Evolutionary conservation across 2,329 filamentous ascomycete species (phyloP).

Genomic region (Sporothrix sp.): DNA sequence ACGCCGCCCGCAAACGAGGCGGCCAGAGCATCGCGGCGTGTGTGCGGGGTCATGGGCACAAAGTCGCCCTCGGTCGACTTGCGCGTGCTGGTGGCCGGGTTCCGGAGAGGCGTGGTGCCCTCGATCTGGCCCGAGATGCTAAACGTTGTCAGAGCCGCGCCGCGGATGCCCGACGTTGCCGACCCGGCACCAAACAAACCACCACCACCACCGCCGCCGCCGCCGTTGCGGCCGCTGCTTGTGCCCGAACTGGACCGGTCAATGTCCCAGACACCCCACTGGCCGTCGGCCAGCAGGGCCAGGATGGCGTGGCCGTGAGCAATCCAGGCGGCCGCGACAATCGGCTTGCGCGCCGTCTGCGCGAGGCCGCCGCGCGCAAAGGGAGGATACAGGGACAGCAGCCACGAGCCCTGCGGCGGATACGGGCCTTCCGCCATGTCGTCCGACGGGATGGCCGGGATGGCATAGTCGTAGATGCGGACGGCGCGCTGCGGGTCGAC

Average conservation of each 20-base stretch:
- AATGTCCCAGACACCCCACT: constrained; percentile 60
- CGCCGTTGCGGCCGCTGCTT: constrained; percentile 11
- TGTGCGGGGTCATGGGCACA: constrained; percentile 55
- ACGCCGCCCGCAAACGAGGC: constrained; percentile 34
- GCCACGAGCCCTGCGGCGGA: constrained; percentile 52
- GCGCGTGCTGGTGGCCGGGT: constrained; percentile 26
- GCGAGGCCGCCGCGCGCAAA: constrained; percentile 40
- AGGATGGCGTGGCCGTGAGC: constrained; percentile 50
- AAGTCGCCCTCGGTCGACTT: constrained; percentile 39
- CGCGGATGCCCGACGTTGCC: constrained; percentile 42
- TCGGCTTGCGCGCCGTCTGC: constrained; percentile 40
- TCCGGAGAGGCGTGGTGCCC: constrained; percentile 47
- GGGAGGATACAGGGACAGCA: constrained; percentile 51
- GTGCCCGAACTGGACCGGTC: constrained; percentile 38
- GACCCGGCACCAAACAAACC: constrained; percentile 34
- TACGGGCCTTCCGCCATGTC: constrained; percentile 41
- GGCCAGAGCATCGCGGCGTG: constrained; percentile 42
- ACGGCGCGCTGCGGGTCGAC: constrained; percentile 47
- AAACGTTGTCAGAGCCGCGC: constrained; percentile 50
- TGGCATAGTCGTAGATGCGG: constrained; percentile 52
- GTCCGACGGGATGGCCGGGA: constrained; percentile 42
- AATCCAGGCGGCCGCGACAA: constrained; percentile 55
- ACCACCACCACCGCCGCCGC: constrained; percentile 19
- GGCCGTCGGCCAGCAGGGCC: constrained; percentile 50
- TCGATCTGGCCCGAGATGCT: constrained; percentile 51